Evolutionary conservation across 1,139 yeast genomes (phyloP).

Genomic region (Nakaseomyces bracarensis): DNA sequence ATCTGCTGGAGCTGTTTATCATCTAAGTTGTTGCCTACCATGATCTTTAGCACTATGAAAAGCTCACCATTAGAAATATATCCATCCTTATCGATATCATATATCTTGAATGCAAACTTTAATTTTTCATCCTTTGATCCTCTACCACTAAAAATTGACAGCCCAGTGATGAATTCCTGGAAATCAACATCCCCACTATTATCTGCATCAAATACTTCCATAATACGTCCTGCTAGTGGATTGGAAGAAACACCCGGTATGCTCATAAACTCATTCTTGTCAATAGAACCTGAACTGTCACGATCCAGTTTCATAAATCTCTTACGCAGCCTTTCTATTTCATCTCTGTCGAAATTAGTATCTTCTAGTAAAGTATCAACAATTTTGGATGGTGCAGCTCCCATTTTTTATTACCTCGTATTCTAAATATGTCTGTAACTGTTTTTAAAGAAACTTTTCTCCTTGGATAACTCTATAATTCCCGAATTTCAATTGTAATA

Average conservation of each 20-base stretch:
- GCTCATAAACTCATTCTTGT: slow-evolving; percentile 77
- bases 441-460: too few species aligned
- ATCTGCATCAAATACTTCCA: slow-evolving; percentile 92
- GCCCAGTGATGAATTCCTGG: slow-evolving; percentile 85
- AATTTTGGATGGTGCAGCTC: slow-evolving; percentile 57
- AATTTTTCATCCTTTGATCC: slow-evolving; percentile 79
- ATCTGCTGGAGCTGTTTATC: slow-evolving; percentile 89
- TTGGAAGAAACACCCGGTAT: slow-evolving; percentile 90
- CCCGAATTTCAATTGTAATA: too few species aligned
- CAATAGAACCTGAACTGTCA: slow-evolving; percentile 89
- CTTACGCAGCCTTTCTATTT: slow-evolving; percentile 81
- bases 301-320: slow-evolving; percentile 92
- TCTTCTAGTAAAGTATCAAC: slow-evolving; percentile 65
- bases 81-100: slow-evolving; percentile 95
- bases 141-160: slow-evolving; percentile 86
- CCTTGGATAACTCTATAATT: too few species aligned
- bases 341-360: slow-evolving; percentile 81
- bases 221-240: slow-evolving; percentile 80
- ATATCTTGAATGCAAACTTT: slow-evolving; percentile 83
- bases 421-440: background rate
- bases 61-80: slow-evolving; percentile 91
- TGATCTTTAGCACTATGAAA: slow-evolving; percentile 84
- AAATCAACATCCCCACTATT: slow-evolving; percentile 92
- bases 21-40: slow-evolving; percentile 89
- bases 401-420: slow-evolving; percentile 38